Evolutionary conservation across 2,329 filamentous ascomycete species (phyloP), one percentile per base, ranked within the genome.

Genomic region (Fusarium proliferatum): DNA sequence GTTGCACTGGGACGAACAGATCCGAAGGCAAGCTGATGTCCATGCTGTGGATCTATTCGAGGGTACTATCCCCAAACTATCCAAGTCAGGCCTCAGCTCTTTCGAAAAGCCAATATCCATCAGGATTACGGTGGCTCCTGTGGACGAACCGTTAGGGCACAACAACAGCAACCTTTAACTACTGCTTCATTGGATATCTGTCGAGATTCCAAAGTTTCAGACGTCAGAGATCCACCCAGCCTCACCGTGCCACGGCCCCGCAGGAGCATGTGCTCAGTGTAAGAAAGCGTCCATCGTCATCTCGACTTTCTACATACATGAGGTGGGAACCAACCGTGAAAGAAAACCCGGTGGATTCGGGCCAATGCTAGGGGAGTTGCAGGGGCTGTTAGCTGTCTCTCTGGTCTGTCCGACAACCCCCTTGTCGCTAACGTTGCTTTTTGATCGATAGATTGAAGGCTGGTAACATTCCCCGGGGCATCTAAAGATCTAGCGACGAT

Each of bases 61-160:
- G 53, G 42, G 46, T 13, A 52, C 33, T 28, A 28, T 41, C 34
- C 26, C 33, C 33, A 53, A n/a, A 19, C 19, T 28, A 36, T 26
- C 34, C 39, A 36, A 64, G 38, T 23, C 21, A 39, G 55, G 41
- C 42, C 21, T 57, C 34, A 30, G n/a, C 58, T 36, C 30, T n/a
- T 23, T 34, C 21, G 33, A 41, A 23, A n/a, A 38, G 23, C 28
- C 48, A 23, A 36, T 52, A 36, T 36, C 30, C 33, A 26, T 51
- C 30, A 13, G 43, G 23, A 67, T 45, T 59, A 23, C 17, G n/a
- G 28, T 34, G 49, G 65, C 65, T 73, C 48, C 61, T 75, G 78
- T 79, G 78, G 77, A 74, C 72, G 69, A 66, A 71, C 52, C 67
- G 69, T 78, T 80, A 80, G 78, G 78, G 78, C 78, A 79, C 70